Base-by-base conservation (phyloP, 108 stramenopile species). In the Stephanodiscus minutulus region DNA sequence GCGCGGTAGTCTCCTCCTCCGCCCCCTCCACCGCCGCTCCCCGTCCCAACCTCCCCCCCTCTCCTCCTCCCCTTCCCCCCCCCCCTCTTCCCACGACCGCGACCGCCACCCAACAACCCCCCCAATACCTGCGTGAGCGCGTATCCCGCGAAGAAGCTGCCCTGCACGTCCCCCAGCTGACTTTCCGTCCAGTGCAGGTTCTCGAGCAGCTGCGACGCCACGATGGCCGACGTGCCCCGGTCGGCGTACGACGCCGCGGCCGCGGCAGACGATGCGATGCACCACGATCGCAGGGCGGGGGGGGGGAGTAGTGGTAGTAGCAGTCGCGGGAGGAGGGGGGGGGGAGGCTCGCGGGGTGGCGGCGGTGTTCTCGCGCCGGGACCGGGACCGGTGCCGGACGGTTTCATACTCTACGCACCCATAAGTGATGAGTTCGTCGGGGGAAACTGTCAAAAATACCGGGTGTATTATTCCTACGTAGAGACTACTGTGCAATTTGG, bases 161-260 rank as follows among this genome's bases (percentile, higher is more conserved):
- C 33, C 39, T 78, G 77, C 6, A 78, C 77, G 28, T 47, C 59
- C 9, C 77, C 77, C 27, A 78, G 39, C n/a, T 78, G 58, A 48
- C 65, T 33, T 52, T 78, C 77, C 21, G 33, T 78, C 77, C 77
- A 78, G 29, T 61, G 49, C 39, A 73, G 39, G 43, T 78, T 54
- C 18, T 78, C 54, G 18, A 78, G 52, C 8, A 78, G 39, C 11
- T 58, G 66, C 10, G 55, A 58, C 43, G 77, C 72, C 4, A 59
- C 72, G 11, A 78, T 73, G 6, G 77, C 77, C 1, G 72, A 73
- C 0, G 77, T 73, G 9, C 77, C 77, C 10, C 77, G 72, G 61
- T 78, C 77, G 44, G 77, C 77, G 44, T 78, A 78, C n/a, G 72
- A 73, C 20, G 73, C 73, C 49, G 77, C 64, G 13, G 77, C 72